These are phyloP conservation scores for Rhizomucor miehei DNA, from an alignment of 371 early-diverging fungal species.

Conservation along the genomic window DNA sequence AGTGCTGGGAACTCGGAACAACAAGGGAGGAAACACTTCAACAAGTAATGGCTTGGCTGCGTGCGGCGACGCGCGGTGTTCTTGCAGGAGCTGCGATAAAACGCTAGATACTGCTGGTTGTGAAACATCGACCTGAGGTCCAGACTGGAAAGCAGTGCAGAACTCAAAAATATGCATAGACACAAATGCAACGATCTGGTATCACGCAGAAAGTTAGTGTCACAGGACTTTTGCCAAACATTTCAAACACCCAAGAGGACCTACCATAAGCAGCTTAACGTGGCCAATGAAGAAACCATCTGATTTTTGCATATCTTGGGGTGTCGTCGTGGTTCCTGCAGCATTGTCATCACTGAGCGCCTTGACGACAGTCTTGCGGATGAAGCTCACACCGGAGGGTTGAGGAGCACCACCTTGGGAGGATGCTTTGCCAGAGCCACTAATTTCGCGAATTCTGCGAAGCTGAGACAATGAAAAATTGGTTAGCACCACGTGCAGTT, in stretches of 20 bases:
- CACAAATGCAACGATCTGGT: constrained; percentile 55
- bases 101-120: constrained; percentile 37
- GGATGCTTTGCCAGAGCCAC: constrained; percentile 1
- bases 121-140: constrained; percentile 44
- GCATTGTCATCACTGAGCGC: constrained; percentile 38
- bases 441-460: constrained; percentile 20
- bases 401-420: constrained; percentile 4
- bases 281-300: constrained; percentile 48
- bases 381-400: constrained; percentile 32
- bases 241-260: neutral
- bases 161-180: constrained; percentile 74
- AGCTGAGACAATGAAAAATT: constrained; percentile 8
- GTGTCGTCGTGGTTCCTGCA: constrained; percentile 7
- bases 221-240: neutral
- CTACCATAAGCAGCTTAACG: constrained; percentile 43
- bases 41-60: constrained; percentile 52
- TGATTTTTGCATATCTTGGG: constrained; percentile 30
- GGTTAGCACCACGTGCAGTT: neutral
- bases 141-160: constrained; percentile 56
- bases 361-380: constrained; percentile 46
- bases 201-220: neutral
- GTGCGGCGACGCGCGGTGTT: constrained; percentile 38
- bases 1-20: constrained; percentile 45
- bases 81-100: constrained; percentile 39
- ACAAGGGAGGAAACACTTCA: constrained; percentile 60